phyloP scores from a whole-genome alignment of 2,329 filamentous ascomycete species.

The Aspergillus sp. region DNA sequence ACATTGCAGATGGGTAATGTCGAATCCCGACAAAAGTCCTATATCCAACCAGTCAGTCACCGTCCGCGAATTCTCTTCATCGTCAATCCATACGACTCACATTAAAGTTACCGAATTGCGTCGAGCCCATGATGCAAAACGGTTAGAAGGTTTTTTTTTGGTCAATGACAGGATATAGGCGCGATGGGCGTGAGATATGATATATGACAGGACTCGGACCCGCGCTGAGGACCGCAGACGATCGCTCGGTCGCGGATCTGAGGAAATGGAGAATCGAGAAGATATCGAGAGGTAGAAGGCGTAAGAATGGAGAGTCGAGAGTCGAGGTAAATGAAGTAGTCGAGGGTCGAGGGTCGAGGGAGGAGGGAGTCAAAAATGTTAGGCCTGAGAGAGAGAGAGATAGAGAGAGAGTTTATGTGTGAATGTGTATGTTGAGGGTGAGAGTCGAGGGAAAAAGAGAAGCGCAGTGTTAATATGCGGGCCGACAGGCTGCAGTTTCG shows the following conservation, averaged over 20 bases:
- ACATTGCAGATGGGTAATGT: slow-evolving; percentile 80
- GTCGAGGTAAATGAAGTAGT: not conserved
- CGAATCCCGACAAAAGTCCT: slow-evolving; percentile 78
- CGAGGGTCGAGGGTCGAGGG: not conserved
- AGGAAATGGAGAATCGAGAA: slow-evolving; percentile 3
- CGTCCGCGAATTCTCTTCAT: slow-evolving; percentile 1
- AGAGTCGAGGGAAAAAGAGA: too few relatives aligned
- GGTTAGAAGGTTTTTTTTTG: slow-evolving; percentile 4
- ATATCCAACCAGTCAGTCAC: slow-evolving; percentile 6
- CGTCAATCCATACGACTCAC: slow-evolving; percentile 31
- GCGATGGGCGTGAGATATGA: too few relatives aligned
- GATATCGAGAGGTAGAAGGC: not conserved
- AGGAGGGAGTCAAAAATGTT: not conserved
- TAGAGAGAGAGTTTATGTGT: too few relatives aligned
- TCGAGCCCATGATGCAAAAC: slow-evolving; percentile 39
- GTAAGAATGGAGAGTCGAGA: not conserved
- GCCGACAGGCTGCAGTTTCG: too few relatives aligned
- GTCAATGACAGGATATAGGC: too few relatives aligned
- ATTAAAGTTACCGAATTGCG: slow-evolving; percentile 52
- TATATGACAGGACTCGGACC: slow-evolving; percentile 12
- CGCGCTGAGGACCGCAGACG: slow-evolving; percentile 15
- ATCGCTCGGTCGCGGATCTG: slow-evolving; percentile 18
- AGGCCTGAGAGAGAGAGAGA: too few relatives aligned
- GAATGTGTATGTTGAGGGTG: too few relatives aligned
- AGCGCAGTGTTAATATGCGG: too few relatives aligned